phyloP scores from a whole-genome alignment of 2,329 filamentous ascomycete genomes.

The Aspergillus novoparasiticus region DNA sequence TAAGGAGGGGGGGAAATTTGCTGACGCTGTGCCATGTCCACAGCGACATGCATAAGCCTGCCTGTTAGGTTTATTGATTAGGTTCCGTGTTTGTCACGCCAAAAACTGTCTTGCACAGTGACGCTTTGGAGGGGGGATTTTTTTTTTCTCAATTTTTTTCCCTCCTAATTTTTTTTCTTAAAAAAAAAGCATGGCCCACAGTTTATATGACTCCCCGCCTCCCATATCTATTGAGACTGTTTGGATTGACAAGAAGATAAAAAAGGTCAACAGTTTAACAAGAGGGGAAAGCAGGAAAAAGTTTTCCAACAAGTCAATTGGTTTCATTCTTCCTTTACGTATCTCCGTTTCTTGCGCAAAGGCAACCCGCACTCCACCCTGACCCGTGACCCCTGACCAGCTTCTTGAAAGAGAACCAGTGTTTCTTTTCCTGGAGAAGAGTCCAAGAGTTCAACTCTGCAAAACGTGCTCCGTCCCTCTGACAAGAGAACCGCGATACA shows the following conservation, averaged over 20 bases:
- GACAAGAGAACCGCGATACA: constrained; percentile 17
- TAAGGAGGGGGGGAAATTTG: constrained; percentile 34
- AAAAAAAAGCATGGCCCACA: constrained; percentile 32
- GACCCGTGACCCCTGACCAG: not conserved
- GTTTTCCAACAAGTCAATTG: constrained; percentile 6
- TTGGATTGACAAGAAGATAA: constrained; percentile 11
- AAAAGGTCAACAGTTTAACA: not conserved
- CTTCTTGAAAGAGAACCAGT: not conserved
- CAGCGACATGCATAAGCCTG: constrained; percentile 42
- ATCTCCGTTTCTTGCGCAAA: constrained; percentile 12
- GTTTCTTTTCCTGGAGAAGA: not conserved
- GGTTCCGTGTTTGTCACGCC: constrained; percentile 38
- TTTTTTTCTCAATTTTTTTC: constrained; percentile 13
- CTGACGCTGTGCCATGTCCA: constrained; percentile 37
- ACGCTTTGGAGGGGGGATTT: constrained; percentile 14
- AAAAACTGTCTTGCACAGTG: constrained; percentile 25
- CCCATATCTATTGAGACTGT: constrained; percentile 30
- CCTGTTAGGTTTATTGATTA: constrained; percentile 40
- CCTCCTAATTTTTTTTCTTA: constrained; percentile 13
- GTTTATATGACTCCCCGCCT: constrained; percentile 43
- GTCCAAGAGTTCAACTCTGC: not conserved
- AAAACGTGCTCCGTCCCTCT: not conserved
- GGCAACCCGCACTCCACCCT: constrained; percentile 14
- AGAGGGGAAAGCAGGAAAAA: not conserved
- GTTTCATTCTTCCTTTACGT: not conserved